phyloP scores from a whole-genome alignment of 2,329 filamentous ascomycete species.

The Diaporthe eres region DNA sequence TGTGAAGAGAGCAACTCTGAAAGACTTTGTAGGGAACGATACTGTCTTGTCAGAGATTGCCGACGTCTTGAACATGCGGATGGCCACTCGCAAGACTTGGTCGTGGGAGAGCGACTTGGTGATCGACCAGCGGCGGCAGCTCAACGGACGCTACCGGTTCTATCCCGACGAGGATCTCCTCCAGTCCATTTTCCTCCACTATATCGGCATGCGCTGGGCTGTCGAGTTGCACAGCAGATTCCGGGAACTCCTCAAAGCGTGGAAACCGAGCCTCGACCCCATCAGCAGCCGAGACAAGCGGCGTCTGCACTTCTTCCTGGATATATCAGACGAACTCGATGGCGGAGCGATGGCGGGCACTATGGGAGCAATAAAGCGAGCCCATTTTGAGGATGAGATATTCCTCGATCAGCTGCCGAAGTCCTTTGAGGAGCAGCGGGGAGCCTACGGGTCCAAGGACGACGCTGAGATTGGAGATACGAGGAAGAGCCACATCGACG shows the following conservation, averaged over 20 bases:
- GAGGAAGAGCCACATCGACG: slow-evolving; percentile 59
- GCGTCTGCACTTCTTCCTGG: slow-evolving; percentile 61
- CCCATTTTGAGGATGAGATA: slow-evolving; percentile 59
- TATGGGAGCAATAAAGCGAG: slow-evolving; percentile 52
- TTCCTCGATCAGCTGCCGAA: slow-evolving; percentile 70
- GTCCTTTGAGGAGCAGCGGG: slow-evolving; percentile 53
- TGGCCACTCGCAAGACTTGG: slow-evolving; percentile 56
- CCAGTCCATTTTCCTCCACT: slow-evolving; percentile 58
- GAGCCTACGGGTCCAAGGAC: slow-evolving; percentile 52
- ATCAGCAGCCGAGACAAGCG: slow-evolving; percentile 53
- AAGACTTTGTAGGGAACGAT: slow-evolving; percentile 51
- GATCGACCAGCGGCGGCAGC: slow-evolving; percentile 56
- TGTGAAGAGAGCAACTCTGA: slow-evolving; percentile 45
- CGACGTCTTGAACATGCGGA: slow-evolving; percentile 61
- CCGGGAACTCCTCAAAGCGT: slow-evolving; percentile 48
- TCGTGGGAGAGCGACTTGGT: slow-evolving; percentile 54
- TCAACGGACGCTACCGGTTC: slow-evolving; percentile 67
- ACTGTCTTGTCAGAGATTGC: slow-evolving; percentile 57
- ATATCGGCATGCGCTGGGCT: slow-evolving; percentile 55
- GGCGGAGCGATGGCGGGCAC: background rate
- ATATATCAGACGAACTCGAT: slow-evolving; percentile 33
- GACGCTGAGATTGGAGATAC: slow-evolving; percentile 53
- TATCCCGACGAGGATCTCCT: slow-evolving; percentile 68
- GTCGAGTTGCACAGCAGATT: slow-evolving; percentile 49
- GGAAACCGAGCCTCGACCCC: slow-evolving; percentile 47